Evolutionary conservation across 768 basidiomycete genomes (phyloP), one percentile per base, ranked within the genome.

Genomic region (Collybiopsis luxurians): DNA sequence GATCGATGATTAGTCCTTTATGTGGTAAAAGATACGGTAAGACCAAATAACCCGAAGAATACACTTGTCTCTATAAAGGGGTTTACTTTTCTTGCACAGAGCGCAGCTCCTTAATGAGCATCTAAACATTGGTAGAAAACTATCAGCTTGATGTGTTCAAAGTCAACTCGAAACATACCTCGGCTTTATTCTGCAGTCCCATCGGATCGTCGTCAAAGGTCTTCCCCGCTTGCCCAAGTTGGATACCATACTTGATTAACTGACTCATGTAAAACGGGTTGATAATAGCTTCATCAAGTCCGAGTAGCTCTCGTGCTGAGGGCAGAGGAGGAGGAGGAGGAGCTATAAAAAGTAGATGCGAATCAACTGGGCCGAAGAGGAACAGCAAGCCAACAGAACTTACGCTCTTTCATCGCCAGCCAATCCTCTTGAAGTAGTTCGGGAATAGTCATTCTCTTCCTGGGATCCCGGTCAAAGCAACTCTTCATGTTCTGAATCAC

Each of bases 391-490:
- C 10, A 58, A 51, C 57, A 44, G 30, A 52, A 75, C 78, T 66
- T 58, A 84, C 84, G 71, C 67, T 84, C 83, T 58, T 75, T 79
- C 79, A 84, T 80, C 11, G 79, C 77, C 53, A 95, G 66, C 88
- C 95, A 96, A 55, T 84, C 84, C 64, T 95, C 85, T 48, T 84
- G 81, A 63, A 98, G 68, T 65, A 99, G 72, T 65, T 95, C 85
- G 2, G 92, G 92, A 59, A 98, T 98, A 4, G 91, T 88, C 62
- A 88, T 84, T 26, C 96, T 76, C 62, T 89, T 84, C 70, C 95
- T 96, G 28, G 93, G 86, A 63, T 83, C 79, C 59, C 92, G 83
- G 52, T 75, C 74, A 62, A 98, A 71, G 69, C 96, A 99, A 56
- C 81, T 83, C 72, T 86, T 85, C 78, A 98, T 94, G 48, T 84